phyloP scores from a whole-genome alignment of 164 flowering plant species.

The Berberis thunbergii region DNA sequence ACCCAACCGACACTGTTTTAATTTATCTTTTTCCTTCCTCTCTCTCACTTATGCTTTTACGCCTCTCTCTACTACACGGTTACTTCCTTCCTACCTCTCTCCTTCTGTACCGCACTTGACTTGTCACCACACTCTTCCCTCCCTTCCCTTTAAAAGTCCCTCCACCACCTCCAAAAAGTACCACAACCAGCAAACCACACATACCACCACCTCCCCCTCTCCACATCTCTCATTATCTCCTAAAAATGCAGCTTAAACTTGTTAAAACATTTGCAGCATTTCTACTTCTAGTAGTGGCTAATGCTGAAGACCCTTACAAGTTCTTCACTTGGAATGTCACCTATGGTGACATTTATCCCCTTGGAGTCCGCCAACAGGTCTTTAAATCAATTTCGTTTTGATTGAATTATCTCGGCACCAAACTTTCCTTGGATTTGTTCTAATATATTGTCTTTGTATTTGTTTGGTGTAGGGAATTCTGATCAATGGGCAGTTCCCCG shows the following conservation, averaged over 20 bases:
- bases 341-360: not conserved
- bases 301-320: not conserved
- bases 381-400: too few relatives aligned
- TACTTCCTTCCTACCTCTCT: not conserved
- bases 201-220: too few relatives aligned
- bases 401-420: too few relatives aligned
- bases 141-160: not conserved
- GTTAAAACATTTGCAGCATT: constrained; percentile 11
- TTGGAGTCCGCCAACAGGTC: not conserved
- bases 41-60: not conserved
- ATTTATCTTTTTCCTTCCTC: not conserved
- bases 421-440: too few relatives aligned
- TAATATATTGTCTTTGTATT: too few relatives aligned
- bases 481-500: not conserved
- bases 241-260: constrained; percentile 11
- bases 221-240: not conserved
- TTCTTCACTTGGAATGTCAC: not conserved
- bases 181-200: not conserved
- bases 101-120: constrained; percentile 7
- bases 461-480: not conserved
- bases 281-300: not conserved
- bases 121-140: constrained; percentile 1
- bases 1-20: constrained; percentile 8
- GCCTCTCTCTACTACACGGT: not conserved
- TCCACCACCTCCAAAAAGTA: not conserved